phyloP scores from a whole-genome alignment of 768 basidiomycete species.

The Strobilomyces dryophilus region DNA sequence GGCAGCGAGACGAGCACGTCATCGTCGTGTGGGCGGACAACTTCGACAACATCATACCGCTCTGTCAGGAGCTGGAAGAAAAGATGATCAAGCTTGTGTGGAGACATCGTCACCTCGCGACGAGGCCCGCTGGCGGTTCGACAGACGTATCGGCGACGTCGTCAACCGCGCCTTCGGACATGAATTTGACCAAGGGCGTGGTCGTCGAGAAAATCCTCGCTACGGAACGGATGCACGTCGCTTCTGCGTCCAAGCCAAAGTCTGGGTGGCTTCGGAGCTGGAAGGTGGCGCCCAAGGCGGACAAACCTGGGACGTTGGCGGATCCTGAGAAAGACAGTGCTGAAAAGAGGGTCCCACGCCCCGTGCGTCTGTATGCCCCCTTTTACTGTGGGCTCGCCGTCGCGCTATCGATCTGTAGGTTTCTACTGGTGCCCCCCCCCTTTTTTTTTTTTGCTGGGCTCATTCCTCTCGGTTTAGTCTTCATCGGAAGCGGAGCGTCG shows the following conservation, averaged over 20 bases:
- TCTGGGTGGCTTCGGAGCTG: slow-evolving; percentile 39
- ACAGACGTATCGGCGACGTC: slow-evolving; percentile 37
- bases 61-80: slow-evolving; percentile 65
- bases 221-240: slow-evolving; percentile 4
- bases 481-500: slow-evolving; percentile 58
- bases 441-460: slow-evolving; percentile 15
- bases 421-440: neutral
- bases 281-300: slow-evolving; percentile 33
- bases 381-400: slow-evolving; percentile 66
- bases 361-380: slow-evolving; percentile 65
- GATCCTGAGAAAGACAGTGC: slow-evolving; percentile 50
- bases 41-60: slow-evolving; percentile 71
- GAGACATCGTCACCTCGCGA: slow-evolving; percentile 39
- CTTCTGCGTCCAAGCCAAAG: neutral
- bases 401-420: slow-evolving; percentile 60
- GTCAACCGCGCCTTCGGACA: slow-evolving; percentile 48
- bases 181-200: slow-evolving; percentile 48
- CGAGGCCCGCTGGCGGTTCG: slow-evolving; percentile 15
- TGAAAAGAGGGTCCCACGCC: slow-evolving; percentile 32
- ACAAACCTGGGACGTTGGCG: slow-evolving; percentile 3
- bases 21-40: slow-evolving; percentile 83
- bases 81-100: slow-evolving; percentile 82
- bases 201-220: slow-evolving; percentile 18
- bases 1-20: slow-evolving; percentile 74
- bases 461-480: slow-evolving; percentile 43